Evolutionary conservation across 192 early-diverging fungal genomes (phyloP).

Genomic region (Chytriomyces confervae): DNA sequence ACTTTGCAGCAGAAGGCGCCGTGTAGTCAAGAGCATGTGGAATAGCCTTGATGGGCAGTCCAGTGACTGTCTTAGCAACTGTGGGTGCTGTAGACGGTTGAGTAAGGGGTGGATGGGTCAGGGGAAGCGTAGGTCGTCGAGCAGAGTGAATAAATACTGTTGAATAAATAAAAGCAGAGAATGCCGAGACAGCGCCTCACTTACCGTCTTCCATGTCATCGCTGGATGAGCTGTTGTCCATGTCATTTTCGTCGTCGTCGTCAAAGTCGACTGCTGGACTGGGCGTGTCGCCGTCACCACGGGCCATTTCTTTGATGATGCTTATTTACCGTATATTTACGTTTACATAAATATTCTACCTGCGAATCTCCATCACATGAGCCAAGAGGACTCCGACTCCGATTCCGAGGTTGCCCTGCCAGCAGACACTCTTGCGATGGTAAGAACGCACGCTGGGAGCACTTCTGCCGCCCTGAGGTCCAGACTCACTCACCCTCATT

Average conservation of each 20-base stretch:
- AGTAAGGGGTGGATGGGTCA: background rate
- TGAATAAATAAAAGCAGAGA: background rate
- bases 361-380: background rate
- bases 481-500: background rate
- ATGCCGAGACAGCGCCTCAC: background rate
- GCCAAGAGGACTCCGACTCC: slow-evolving; percentile 2
- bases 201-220: no score
- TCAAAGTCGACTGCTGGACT: background rate
- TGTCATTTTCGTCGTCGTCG: slow-evolving; percentile 7
- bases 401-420: slow-evolving; percentile 32
- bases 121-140: background rate
- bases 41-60: slow-evolving; percentile 2
- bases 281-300: background rate
- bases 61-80: slow-evolving; percentile 14
- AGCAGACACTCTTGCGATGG: slow-evolving; percentile 34
- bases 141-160: background rate
- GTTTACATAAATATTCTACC: background rate
- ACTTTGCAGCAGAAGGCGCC: slow-evolving; percentile 21
- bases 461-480: background rate
- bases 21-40: slow-evolving; percentile 18
- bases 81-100: slow-evolving; percentile 3
- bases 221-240: no score
- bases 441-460: background rate
- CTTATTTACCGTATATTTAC: background rate
- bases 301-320: background rate